Evolutionary conservation across 2,329 filamentous ascomycete genomes (phyloP).

Genomic region (Lecanicillium sp.): DNA sequence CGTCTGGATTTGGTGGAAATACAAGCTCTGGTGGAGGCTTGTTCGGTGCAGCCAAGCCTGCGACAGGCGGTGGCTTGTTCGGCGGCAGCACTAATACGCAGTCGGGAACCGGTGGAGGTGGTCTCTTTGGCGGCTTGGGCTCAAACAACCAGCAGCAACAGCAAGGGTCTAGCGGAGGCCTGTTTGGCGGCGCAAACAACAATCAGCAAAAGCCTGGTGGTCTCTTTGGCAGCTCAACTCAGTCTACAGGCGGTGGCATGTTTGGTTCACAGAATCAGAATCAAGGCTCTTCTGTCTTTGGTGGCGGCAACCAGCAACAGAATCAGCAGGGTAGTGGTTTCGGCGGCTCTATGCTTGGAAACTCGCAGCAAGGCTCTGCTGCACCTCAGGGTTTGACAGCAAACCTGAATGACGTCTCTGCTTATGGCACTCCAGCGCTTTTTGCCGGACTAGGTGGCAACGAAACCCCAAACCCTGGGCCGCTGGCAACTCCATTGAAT

Average conservation of each 20-base stretch:
- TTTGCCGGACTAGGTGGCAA: slow-evolving; percentile 64
- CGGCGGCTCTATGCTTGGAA: slow-evolving; percentile 52
- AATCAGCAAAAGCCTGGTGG: slow-evolving; percentile 34
- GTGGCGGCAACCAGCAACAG: slow-evolving; percentile 36
- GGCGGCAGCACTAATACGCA: slow-evolving; percentile 25
- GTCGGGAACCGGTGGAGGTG: slow-evolving; percentile 23
- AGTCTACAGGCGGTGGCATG: slow-evolving; percentile 37
- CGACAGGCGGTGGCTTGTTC: slow-evolving; percentile 30
- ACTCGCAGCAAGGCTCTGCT: slow-evolving; percentile 35
- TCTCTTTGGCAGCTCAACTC: slow-evolving; percentile 43
- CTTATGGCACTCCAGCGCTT: slow-evolving; percentile 81
- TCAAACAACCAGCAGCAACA: slow-evolving; percentile 19
- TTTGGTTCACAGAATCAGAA: slow-evolving; percentile 44
- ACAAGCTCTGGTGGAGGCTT: slow-evolving; percentile 25
- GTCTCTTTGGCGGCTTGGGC: slow-evolving; percentile 38
- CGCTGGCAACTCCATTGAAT: slow-evolving; percentile 81
- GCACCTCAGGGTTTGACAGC: slow-evolving; percentile 64
- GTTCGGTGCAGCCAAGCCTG: slow-evolving; percentile 29
- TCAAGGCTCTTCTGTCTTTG: slow-evolving; percentile 35
- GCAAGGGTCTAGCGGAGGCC: slow-evolving; percentile 31
- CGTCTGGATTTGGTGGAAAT: slow-evolving; percentile 10
- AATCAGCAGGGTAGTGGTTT: slow-evolving; percentile 34
- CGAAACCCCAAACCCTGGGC: slow-evolving; percentile 67
- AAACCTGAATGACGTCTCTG: slow-evolving; percentile 74
- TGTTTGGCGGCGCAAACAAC: slow-evolving; percentile 38